Base-by-base conservation (phyloP, 768 basidiomycete genomes). In the Xerocomellus amylosporus region DNA sequence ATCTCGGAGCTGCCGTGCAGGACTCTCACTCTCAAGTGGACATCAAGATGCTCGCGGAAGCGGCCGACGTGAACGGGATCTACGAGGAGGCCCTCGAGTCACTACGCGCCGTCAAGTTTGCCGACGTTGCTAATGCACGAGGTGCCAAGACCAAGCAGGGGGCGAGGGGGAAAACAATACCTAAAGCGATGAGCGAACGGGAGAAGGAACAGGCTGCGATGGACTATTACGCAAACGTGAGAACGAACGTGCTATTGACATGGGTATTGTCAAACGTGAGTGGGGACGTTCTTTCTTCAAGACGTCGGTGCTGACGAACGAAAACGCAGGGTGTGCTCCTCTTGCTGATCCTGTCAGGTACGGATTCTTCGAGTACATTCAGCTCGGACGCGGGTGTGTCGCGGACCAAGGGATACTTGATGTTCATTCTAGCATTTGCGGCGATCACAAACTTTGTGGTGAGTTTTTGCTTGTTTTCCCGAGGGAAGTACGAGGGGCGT, bases 191-290 rank as follows among this genome's bases (percentile, higher is more conserved):
- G 55, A 80, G 69, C 24, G 71, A 75, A 17, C 79, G 81, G 13
- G 89, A 91, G 68, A 83, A 78, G 65, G 88, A 92, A 59, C 80
- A 85, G 58, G 80, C 79, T 2, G 88, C 88, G 10, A 87, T 85
- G 64, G 90, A 92, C 61, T 94, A 93, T 72, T 95, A 93, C 69
- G 90, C 91, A 1, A 86, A 85, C 62, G 89, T 94, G 50, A 75
- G 92, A 58, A 93, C 91, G 8, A 93, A 93, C 72, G 88, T 79
- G 33, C 70, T 95, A 41, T 74, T 95, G 51, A 74, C 80, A 4
- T 94, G 93, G 93, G 89, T 90, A 4, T 64, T 94, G 56, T 87
- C 90, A 26, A 94, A 94, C 64, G 92, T 91, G 61, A 60, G 79
- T 65, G 50, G 15, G 13, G 17, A 17, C 2, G 15, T 53, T 9